These are phyloP conservation scores for Heritiera littoralis DNA, from an alignment of 345 rosid genomes.

Conservation along the genomic window DNA sequence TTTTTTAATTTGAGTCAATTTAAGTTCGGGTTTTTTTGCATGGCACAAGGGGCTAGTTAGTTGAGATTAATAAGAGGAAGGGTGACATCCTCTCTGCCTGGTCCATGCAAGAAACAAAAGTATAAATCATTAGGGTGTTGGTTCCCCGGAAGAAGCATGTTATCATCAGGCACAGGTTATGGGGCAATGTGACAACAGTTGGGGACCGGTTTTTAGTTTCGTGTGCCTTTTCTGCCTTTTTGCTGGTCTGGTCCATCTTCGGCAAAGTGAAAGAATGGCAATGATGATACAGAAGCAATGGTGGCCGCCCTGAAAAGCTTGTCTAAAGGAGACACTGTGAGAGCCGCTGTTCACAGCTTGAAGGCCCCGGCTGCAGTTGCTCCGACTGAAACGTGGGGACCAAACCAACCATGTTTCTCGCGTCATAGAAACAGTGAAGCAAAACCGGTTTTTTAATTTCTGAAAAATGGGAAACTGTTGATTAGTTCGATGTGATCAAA, in stretches of 20 bases:
- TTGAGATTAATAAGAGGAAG: neutral
- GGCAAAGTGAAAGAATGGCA: neutral
- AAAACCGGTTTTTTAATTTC: neutral
- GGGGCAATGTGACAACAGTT: constrained; percentile 25
- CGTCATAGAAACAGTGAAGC: neutral
- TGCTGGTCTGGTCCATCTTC: constrained; percentile 12
- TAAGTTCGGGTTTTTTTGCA: neutral
- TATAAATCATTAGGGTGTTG: neutral
- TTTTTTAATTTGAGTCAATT: too few relatives aligned
- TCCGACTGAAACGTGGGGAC: constrained; percentile 27
- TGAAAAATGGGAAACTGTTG: neutral
- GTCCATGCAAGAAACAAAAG: constrained; percentile 12
- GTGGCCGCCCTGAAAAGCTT: constrained; percentile 26
- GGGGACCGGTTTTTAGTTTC: constrained; percentile 2
- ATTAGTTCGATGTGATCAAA: too few relatives aligned
- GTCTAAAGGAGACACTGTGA: neutral
- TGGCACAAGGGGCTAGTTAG: neutral
- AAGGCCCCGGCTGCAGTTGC: neutral
- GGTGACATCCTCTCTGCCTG: neutral
- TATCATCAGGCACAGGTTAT: constrained; percentile 22
- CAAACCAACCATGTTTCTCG: neutral
- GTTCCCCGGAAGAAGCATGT: constrained; percentile 1
- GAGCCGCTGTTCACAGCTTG: constrained; percentile 12
- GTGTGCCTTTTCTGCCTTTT: neutral
- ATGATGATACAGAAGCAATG: constrained; percentile 24